These are phyloP conservation scores for Salvia splendens DNA, from an alignment of 257 asterid species.

Conservation along the genomic window DNA sequence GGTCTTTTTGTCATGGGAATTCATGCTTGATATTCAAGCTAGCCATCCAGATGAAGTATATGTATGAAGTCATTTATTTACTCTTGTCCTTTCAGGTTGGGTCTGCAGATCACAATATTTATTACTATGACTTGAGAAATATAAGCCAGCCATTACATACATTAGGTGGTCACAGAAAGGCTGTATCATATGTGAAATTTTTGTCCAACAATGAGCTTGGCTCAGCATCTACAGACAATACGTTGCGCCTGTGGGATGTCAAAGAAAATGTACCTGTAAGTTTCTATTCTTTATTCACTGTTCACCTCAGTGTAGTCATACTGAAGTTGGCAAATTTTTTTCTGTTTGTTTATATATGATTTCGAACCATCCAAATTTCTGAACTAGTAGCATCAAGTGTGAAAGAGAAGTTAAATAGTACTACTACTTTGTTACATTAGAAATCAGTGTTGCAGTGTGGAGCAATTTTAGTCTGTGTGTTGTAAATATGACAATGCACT, in stretches of 20 bases:
- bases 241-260: constrained; percentile 85
- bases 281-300: constrained; percentile 3
- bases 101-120: constrained; percentile 83
- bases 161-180: constrained; percentile 75
- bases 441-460: neutral
- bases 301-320: neutral
- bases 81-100: constrained; percentile 60
- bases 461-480: too few relatives aligned
- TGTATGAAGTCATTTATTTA: neutral
- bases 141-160: constrained; percentile 59
- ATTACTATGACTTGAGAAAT: constrained; percentile 81
- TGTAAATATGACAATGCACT: neutral
- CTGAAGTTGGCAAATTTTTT: neutral
- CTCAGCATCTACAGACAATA: constrained; percentile 88
- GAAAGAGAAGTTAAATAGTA: neutral
- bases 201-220: constrained; percentile 71
- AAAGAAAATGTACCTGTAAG: constrained; percentile 69
- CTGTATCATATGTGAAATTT: constrained; percentile 84
- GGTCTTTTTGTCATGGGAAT: neutral
- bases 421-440: neutral
- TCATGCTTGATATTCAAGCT: constrained; percentile 4
- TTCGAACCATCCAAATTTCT: neutral
- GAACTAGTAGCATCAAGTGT: neutral
- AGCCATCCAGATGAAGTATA: constrained; percentile 1
- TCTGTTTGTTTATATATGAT: neutral